phyloP scores from a whole-genome alignment of 768 basidiomycete genomes.

The Stropharia rugosoannulata region DNA sequence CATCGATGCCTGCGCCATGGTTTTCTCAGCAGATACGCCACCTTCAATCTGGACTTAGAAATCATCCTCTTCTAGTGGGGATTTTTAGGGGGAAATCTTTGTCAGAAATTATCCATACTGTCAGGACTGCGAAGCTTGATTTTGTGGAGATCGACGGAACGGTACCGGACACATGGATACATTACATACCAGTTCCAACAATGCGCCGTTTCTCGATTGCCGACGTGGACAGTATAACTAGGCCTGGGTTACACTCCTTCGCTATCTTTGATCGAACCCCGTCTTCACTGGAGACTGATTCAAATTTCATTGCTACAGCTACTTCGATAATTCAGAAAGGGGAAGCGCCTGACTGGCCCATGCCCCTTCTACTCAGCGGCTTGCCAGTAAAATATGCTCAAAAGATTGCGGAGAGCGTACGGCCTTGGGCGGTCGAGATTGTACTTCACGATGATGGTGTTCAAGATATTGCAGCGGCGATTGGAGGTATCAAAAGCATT shows the following conservation, averaged over 20 bases:
- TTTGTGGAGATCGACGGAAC: conserved; percentile 91
- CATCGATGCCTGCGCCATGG: conserved; percentile 54
- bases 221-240: background rate
- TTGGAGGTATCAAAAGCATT: background rate
- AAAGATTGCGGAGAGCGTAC: background rate
- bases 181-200: conserved; percentile 79
- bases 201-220: background rate
- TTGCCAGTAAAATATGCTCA: background rate
- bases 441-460: background rate
- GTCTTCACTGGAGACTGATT: background rate
- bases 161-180: conserved; percentile 82
- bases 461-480: background rate
- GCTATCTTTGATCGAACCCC: background rate
- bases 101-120: conserved; percentile 59
- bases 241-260: background rate
- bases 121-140: conserved; percentile 76
- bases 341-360: background rate
- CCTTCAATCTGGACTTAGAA: conserved; percentile 36
- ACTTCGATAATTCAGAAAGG: background rate
- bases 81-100: conserved; percentile 92
- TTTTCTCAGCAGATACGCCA: conserved; percentile 65
- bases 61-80: conserved; percentile 81
- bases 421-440: background rate
- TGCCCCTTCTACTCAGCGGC: background rate
- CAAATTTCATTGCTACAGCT: background rate